Evolutionary conservation across 345 rosid species (phyloP), one percentile per base, ranked within the genome.

Genomic region (Pistacia atlantica): DNA sequence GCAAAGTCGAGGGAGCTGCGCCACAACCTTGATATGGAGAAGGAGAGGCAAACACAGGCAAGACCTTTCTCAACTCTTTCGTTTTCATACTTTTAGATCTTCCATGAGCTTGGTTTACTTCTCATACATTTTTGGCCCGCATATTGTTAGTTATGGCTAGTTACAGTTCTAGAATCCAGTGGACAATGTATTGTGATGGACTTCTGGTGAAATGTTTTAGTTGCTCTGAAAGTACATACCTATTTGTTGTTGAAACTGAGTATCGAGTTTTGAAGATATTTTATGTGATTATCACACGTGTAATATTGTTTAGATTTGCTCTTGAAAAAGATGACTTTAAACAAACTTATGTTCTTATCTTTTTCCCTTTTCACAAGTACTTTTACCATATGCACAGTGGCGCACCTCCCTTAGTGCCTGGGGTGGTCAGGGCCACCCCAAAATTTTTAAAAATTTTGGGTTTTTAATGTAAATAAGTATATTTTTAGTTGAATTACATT

Each of bases 11-110:
- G 89, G 79, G 97, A 91, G 75, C 83, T 93, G 75, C 89, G 88
- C 13, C 86, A 87, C 82, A 90, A 80, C 75, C 91, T 93, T 81
- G 97, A 93, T 58, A 86, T 91, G 88, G 97, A 93, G 80, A 93
- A 89, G 86, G 97, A 93, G 86, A 84, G 85, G 81, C 97, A 89
- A 79, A 79, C 87, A 55, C 97, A 93, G 91, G 97, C 83, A 85
- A 80, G 83, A 46, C 66, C 52, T 38, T 73, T 78, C 38, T 48
- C 33, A 33, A 10, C 14, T 70, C 73, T 71, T 18, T 38, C 13
- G 10, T 1, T 63, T 46, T 67, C 71, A 11, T 37, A 35, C 16
- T 51, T n/a, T 67, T 60, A 38, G 46, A 8, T 35, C 72, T 56
- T 75, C 60, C 67, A 38, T 9, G 45, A 35, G 20, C 28, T 49